Base-by-base conservation (phyloP, 2,329 filamentous ascomycete species). In the Bipolaris gigantea region DNA sequence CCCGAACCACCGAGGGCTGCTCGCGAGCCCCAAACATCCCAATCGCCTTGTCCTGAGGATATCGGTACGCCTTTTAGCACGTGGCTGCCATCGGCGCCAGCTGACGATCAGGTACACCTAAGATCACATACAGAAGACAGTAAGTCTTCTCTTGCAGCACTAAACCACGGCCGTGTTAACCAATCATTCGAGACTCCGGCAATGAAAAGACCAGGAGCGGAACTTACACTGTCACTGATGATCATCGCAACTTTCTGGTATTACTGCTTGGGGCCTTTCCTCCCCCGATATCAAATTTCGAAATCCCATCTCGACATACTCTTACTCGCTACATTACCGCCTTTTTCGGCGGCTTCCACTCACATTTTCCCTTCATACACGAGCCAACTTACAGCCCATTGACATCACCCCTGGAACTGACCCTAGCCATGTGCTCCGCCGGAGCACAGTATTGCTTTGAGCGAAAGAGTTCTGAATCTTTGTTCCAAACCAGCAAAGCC, bases 401-500 rank as follows among this genome's bases (percentile, higher is more conserved):
- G 34, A 62, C 60, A 35, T 70, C 68, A 9, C 68, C 71, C 2
- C 43, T 70, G 18, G 69, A 72, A 42, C 61, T 73, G 5, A 68
- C 69, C 2, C 54, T 73, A 5, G 63, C 66, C 4, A 72, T 73
- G 61, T 67, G 66, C 39, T 65, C 69, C 13, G 64, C 67, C 15
- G 71, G 71, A 7, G 70, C 71, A 10, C 68, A 72, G 38, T 72
- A 71, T 40, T 69, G 70, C 39, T 73, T 73, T 32, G 71, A 73
- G 49, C 57, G 61, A 42, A 55, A 60, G 38, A 71, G 67, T 41
- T 62, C 65, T 2, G 62, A 70, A 18, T 60, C 63, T 16, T 58
- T 73, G 2, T 72, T 71, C 50, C 57, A 62, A 2, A 63, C 66
- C 11, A 57, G 69, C 1, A 71, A 70, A 55, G 57, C 62, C 1